Evolutionary conservation across 2,329 filamentous ascomycete genomes (phyloP), one percentile per base, ranked within the genome.

Genomic region (Cladosporium phlei): DNA sequence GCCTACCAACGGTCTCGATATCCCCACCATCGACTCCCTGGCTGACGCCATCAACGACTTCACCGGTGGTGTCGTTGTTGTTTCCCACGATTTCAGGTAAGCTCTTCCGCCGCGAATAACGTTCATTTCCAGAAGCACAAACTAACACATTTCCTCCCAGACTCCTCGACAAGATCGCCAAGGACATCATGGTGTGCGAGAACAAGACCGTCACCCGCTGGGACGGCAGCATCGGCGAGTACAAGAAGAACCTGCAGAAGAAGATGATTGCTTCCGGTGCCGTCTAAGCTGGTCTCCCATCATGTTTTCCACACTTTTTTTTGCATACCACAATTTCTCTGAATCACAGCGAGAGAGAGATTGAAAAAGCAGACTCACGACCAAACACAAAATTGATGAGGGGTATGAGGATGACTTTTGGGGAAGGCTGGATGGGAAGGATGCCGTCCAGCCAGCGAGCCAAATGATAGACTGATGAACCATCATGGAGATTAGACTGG

Each of bases 181-280:
- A 98, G 80, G 88, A 98, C 70, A 98, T 98, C 71, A 83, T 98
- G 74, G 93, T 98, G 47, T 98, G 94, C 72, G 93, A 98, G 75
- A 89, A 98, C 82, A 89, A 90, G 79, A 90, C 89, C 11, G 89
- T 97, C 60, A 83, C 79, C 60, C 73, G 81, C 62, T 98, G 93
- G 93, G 83, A 91, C 54, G 91, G 91, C 61, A 75, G 72, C 55
- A 98, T 98, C 64, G 85, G 84, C 59, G 83, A 89, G 51, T 98
- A 98, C 87, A 98, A 98, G 87, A 87, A 94, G 75, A 82, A 96
- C 73, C 80, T 98, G 64, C 85, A 91, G 68, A 97, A 97, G 84
- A 97, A 97, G 88, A 98, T 98, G 93, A 74, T 95, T 64, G 80
- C 80, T 35, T 73, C 81, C 47, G 91, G 91, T 68, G 87, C 88